Evolutionary conservation across 805 yeast species (phyloP).

Genomic region (Pichia sporocuriosa): DNA sequence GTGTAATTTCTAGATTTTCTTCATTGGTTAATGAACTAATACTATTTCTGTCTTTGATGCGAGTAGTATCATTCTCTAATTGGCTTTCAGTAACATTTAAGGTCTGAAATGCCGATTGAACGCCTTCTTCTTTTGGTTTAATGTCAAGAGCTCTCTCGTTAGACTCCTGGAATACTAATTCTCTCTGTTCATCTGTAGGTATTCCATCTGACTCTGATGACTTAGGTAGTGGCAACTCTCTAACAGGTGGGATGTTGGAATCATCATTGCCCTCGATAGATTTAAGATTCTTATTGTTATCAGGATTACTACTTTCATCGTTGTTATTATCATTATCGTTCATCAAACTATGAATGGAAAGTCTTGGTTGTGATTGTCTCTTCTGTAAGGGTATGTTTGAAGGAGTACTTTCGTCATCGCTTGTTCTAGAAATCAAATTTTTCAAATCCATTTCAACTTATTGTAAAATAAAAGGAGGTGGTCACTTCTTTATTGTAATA

Average conservation of each 20-base stretch:
- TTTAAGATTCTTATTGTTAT: not conserved
- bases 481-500: not conserved
- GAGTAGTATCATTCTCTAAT: not conserved
- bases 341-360: slow-evolving; percentile 29
- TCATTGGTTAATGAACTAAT: slow-evolving; percentile 38
- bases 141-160: too few relatives aligned
- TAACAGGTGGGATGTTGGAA: too few relatives aligned
- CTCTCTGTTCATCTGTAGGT: slow-evolving; percentile 1
- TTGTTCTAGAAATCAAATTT: slow-evolving; percentile 22
- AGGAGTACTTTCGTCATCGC: slow-evolving; percentile 16
- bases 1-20: too few relatives aligned
- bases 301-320: not conserved
- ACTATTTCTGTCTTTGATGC: slow-evolving; percentile 21
- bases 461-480: not conserved
- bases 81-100: not conserved
- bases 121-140: too few relatives aligned
- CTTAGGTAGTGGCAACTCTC: too few relatives aligned
- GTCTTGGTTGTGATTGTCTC: slow-evolving; percentile 16
- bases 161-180: not conserved
- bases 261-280: too few relatives aligned
- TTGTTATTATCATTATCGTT: slow-evolving; percentile 18
- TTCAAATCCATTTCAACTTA: slow-evolving; percentile 24
- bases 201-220: too few relatives aligned
- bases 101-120: not conserved
- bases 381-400: not conserved